Percentiles rank a stretch among this genome's conserved stretches.
Evolutionary conservation across 2,329 filamentous ascomycete species (phyloP).

Genomic region (Delphinella strobiligena): DNA sequence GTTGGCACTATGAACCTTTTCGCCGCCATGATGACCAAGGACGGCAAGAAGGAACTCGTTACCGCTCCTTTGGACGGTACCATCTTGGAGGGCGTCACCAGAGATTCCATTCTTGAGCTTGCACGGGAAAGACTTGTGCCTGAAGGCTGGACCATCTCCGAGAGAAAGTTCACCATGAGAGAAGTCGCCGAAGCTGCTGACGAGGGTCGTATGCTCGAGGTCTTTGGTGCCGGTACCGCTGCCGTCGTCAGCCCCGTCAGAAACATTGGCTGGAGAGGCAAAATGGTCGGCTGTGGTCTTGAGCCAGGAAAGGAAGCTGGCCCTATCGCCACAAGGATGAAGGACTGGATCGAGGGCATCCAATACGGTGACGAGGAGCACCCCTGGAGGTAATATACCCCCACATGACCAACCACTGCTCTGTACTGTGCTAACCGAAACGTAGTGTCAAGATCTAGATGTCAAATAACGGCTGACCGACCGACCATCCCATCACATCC

Average conservation of each 20-base stretch:
- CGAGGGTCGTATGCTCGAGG: slow-evolving; percentile 80
- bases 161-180: slow-evolving; percentile 86
- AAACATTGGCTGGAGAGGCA: slow-evolving; percentile 77
- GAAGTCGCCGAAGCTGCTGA: slow-evolving; percentile 70
- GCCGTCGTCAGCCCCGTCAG: slow-evolving; percentile 87
- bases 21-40: slow-evolving; percentile 69
- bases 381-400: slow-evolving; percentile 58
- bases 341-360: slow-evolving; percentile 90
- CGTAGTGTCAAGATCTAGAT: neutral
- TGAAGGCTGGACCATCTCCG: slow-evolving; percentile 76
- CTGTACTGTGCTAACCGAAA: neutral
- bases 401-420: neutral
- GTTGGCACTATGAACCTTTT: slow-evolving; percentile 99
- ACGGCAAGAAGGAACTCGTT: slow-evolving; percentile 80
- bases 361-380: slow-evolving; percentile 93
- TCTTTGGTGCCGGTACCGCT: slow-evolving; percentile 87
- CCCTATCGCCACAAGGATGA: slow-evolving; percentile 73
- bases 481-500: too few relatives aligned
- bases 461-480: neutral
- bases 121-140: slow-evolving; percentile 72
- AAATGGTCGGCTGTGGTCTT: slow-evolving; percentile 72
- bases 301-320: slow-evolving; percentile 74
- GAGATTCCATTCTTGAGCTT: slow-evolving; percentile 79
- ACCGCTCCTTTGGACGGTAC: slow-evolving; percentile 96
- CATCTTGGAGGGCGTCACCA: slow-evolving; percentile 87